phyloP scores from a whole-genome alignment of 2,329 filamentous ascomycete species.

The Colletotrichum neosansevieriae region DNA sequence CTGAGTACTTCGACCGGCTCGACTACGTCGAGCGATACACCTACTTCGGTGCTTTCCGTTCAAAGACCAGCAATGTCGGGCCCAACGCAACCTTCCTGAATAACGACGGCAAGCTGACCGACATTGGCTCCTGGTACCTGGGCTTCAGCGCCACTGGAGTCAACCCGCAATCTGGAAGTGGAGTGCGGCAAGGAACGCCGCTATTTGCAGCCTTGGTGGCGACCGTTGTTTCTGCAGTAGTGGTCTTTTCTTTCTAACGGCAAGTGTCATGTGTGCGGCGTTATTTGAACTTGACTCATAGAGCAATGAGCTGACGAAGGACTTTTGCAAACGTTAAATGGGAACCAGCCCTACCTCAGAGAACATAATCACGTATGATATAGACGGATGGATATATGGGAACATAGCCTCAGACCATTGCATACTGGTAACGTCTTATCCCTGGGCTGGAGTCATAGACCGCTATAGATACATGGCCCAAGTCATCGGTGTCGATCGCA shows the following conservation, averaged over 20 bases:
- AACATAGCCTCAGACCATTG: not conserved
- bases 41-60: constrained; percentile 82
- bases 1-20: constrained; percentile 75
- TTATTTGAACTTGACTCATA: no score
- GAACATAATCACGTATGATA: not conserved
- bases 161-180: constrained; percentile 46
- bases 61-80: constrained; percentile 78
- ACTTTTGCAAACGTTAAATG: not conserved
- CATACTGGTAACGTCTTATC: constrained; percentile 1
- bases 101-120: constrained; percentile 75
- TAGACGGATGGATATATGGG: constrained; percentile 19
- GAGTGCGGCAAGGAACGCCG: constrained; percentile 13
- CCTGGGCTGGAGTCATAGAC: constrained; percentile 16
- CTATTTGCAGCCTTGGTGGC: constrained; percentile 19
- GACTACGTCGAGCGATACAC: constrained; percentile 75
- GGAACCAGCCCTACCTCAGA: not conserved
- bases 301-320: not conserved
- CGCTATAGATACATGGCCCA: not conserved
- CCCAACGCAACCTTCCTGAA: constrained; percentile 79
- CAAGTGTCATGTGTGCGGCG: not conserved
- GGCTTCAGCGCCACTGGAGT: constrained; percentile 64
- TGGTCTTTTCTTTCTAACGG: constrained; percentile 8
- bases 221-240: not conserved
- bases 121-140: constrained; percentile 84
- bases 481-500: not conserved